phyloP scores from a whole-genome alignment of 805 yeast genomes.

The Suhomyces prunicola region DNA sequence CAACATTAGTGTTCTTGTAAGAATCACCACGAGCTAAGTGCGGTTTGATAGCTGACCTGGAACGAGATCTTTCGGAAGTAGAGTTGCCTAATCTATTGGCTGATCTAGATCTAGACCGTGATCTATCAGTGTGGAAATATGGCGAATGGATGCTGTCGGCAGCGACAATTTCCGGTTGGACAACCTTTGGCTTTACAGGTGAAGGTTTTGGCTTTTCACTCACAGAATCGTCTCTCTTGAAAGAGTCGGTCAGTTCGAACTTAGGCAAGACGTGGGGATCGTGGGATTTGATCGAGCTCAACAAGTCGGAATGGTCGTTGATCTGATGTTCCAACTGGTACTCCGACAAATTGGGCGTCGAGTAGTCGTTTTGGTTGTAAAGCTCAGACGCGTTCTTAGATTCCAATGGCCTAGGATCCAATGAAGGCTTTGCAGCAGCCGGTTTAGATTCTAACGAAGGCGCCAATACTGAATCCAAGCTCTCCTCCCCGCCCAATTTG shows the following conservation, averaged over 20 bases:
- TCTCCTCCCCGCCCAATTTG: background rate
- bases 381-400: conserved; percentile 1
- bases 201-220: background rate
- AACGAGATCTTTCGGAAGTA: conserved; percentile 25
- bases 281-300: conserved; percentile 32
- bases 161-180: background rate
- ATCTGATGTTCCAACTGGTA: conserved; percentile 42
- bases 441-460: background rate
- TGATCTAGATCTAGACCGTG: conserved; percentile 13
- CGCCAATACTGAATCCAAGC: background rate
- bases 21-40: conserved; percentile 79
- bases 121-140: conserved; percentile 29
- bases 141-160: conserved; percentile 27
- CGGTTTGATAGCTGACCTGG: conserved; percentile 36
- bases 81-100: conserved; percentile 11
- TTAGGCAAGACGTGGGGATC: conserved; percentile 34
- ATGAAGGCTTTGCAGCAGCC: background rate
- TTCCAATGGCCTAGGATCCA: background rate
- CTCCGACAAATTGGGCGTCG: conserved; percentile 44
- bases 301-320: conserved; percentile 32
- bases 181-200: background rate
- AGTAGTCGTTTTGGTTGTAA: conserved; percentile 24
- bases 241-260: background rate
- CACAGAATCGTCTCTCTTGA: background rate
- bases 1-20: conserved; percentile 55